phyloP scores from a whole-genome alignment of 352 stramenopile genomes.

The Globisporangium apiculatum region DNA sequence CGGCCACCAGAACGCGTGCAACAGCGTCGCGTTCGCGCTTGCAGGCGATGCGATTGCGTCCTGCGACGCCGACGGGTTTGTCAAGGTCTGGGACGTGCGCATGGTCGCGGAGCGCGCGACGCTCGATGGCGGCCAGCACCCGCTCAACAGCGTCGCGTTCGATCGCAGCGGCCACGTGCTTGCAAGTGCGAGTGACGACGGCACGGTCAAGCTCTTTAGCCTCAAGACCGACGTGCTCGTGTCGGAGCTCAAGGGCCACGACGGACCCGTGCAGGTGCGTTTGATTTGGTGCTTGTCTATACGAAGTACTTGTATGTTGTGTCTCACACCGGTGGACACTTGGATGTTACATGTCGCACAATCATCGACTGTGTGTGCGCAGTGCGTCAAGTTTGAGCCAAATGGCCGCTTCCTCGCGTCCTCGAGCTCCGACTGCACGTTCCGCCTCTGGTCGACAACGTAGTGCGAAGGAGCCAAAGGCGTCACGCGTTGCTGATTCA shows the following conservation, averaged over 20 bases:
- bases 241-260: conserved; percentile 84
- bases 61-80: conserved; percentile 91
- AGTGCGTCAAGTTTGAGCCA: conserved; percentile 88
- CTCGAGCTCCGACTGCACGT: conserved; percentile 90
- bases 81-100: conserved; percentile 94
- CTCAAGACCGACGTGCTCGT: conserved; percentile 63
- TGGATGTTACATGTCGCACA: too few relatives aligned
- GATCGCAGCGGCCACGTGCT: conserved; percentile 86
- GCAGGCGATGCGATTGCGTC: conserved; percentile 87
- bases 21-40: conserved; percentile 84
- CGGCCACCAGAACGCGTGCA: conserved; percentile 92
- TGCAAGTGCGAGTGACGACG: conserved; percentile 86
- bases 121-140: conserved; percentile 82
- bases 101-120: conserved; percentile 90
- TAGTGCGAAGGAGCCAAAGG: too few relatives aligned
- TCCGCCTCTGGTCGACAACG: conserved; percentile 79
- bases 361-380: not conserved
- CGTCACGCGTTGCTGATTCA: not conserved
- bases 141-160: conserved; percentile 88
- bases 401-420: conserved; percentile 86
- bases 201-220: conserved; percentile 86
- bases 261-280: conserved; percentile 90
- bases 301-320: not conserved
- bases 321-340: not conserved
- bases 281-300: not conserved